These are phyloP conservation scores for Choiromyces venosus DNA, from an alignment of 495 filamentous ascomycete species.

Conservation along the genomic window DNA sequence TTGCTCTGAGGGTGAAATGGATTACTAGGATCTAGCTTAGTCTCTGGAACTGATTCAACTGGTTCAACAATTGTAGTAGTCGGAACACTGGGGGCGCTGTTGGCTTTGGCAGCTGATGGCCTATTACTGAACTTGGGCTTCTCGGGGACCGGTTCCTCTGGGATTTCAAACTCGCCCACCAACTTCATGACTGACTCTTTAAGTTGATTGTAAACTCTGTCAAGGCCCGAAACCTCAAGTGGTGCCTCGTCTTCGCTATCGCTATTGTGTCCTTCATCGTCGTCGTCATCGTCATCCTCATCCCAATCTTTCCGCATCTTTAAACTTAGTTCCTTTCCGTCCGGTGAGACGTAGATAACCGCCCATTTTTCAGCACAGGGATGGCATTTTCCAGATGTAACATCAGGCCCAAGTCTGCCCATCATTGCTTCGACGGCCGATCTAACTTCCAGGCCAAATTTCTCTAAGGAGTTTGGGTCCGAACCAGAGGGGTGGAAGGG, in stretches of 20 bases:
- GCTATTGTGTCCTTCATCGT: conserved; percentile 62
- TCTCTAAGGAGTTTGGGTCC: conserved; percentile 41
- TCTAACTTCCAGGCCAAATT: conserved; percentile 47
- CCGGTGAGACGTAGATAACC: conserved; percentile 67
- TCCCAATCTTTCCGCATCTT: conserved; percentile 67
- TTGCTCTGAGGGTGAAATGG: conserved; percentile 43
- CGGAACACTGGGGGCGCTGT: conserved; percentile 18
- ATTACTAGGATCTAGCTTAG: conserved; percentile 41
- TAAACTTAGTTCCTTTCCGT: conserved; percentile 63
- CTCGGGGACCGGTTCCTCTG: conserved; percentile 46
- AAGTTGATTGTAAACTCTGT: conserved; percentile 76
- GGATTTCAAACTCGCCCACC: conserved; percentile 72
- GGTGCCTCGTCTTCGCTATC: conserved; percentile 64
- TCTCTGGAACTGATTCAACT: conserved; percentile 15
- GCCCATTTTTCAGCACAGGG: conserved; percentile 69
- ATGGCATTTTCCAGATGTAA: conserved; percentile 57
- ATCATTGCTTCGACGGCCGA: conserved; percentile 62
- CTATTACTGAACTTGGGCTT: conserved; percentile 34
- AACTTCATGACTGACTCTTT: conserved; percentile 76
- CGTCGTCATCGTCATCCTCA: conserved; percentile 61
- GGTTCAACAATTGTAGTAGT: conserved; percentile 8
- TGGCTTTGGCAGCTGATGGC: conserved; percentile 32
- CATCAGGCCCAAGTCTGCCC: conserved; percentile 56
- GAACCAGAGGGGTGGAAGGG: conserved; percentile 14
- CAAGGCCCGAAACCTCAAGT: conserved; percentile 60